Evolutionary conservation across 306 rosid species (phyloP).

Genomic region (Lotus japonicus): DNA sequence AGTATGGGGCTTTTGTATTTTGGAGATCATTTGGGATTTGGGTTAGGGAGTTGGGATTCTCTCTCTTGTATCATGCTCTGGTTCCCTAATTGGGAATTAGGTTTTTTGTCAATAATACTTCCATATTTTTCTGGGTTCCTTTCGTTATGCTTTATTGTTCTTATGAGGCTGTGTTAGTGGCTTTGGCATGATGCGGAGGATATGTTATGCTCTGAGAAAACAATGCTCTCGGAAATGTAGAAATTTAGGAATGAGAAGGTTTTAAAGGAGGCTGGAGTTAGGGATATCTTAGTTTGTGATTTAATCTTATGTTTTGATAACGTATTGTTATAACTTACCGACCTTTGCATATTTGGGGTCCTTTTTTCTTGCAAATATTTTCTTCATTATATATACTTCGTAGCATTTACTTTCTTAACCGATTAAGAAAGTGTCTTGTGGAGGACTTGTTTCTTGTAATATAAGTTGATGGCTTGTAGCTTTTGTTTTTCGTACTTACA

Average conservation of each 20-base stretch:
- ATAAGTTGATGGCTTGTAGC: not conserved
- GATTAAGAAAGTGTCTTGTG: not conserved
- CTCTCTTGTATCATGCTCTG: too few relatives aligned
- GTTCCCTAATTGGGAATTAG: too few relatives aligned
- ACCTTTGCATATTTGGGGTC: not conserved
- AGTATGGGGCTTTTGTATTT: too few relatives aligned
- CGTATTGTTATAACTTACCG: not conserved
- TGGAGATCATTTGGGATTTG: too few relatives aligned
- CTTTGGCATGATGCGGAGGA: not conserved
- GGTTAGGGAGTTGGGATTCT: too few relatives aligned
- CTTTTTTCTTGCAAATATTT: conserved; percentile 3
- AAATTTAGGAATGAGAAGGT: not conserved
- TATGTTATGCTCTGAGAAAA: not conserved
- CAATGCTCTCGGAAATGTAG: not conserved
- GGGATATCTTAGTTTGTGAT: not conserved
- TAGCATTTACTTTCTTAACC: not conserved
- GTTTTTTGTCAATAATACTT: too few relatives aligned
- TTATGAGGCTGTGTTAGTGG: not conserved
- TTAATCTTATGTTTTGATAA: not conserved
- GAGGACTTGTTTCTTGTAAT: not conserved
- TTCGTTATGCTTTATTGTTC: not conserved
- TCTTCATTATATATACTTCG: not conserved
- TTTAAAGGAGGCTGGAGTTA: conserved; percentile 1
- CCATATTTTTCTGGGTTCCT: too few relatives aligned
- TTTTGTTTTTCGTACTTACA: not conserved